Evolutionary conservation across 306 rosid species (phyloP).

Genomic region (Glycyrrhiza uralensis): DNA sequence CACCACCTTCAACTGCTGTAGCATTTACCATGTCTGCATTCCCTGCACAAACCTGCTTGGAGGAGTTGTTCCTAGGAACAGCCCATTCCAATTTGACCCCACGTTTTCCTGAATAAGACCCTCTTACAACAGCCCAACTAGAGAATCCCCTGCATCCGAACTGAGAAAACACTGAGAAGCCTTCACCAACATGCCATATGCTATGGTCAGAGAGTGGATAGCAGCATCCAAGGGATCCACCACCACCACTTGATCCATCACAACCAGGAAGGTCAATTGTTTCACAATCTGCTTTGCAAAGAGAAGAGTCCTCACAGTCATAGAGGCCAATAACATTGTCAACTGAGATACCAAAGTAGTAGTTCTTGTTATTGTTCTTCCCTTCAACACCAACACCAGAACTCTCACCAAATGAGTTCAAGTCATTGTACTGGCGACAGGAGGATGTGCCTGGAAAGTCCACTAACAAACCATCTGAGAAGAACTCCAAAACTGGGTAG

Average conservation of each 20-base stretch:
- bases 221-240: constrained; percentile 72
- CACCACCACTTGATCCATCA: constrained; percentile 50
- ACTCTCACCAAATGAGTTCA: constrained; percentile 52
- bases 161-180: constrained; percentile 62
- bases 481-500: constrained; percentile 66
- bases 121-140: constrained; percentile 74
- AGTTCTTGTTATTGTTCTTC: no score
- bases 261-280: constrained; percentile 63
- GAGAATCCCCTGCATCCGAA: constrained; percentile 93
- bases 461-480: constrained; percentile 64
- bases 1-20: constrained; percentile 52
- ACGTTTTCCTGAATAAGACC: constrained; percentile 60
- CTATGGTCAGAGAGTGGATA: constrained; percentile 85
- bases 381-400: no score
- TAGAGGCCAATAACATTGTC: constrained; percentile 83
- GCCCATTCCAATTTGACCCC: constrained; percentile 95
- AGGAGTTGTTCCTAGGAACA: constrained; percentile 61
- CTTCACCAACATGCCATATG: constrained; percentile 67
- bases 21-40: constrained; percentile 60
- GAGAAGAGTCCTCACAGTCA: constrained; percentile 91
- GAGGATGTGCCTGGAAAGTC: constrained; percentile 64
- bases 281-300: constrained; percentile 79
- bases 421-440: constrained; percentile 79
- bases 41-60: constrained; percentile 48
- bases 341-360: constrained; percentile 57